Evolutionary conservation across 192 early-diverging fungal genomes (phyloP).

Genomic region (Dispira parvispora): DNA sequence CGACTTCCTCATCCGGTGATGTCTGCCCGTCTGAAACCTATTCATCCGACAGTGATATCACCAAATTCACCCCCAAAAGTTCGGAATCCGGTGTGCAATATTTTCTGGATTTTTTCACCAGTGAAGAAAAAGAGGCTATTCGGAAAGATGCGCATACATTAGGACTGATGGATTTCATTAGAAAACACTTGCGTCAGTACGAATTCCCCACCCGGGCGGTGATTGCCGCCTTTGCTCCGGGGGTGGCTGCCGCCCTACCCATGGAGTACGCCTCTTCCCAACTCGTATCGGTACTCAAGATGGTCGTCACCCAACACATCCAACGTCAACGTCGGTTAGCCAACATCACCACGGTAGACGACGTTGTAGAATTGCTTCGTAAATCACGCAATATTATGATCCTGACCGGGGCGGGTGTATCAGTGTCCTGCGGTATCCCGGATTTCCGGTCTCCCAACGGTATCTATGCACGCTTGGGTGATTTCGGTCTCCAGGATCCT

Average conservation of each 20-base stretch:
- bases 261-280: slow-evolving; percentile 32
- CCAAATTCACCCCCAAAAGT: not conserved
- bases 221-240: slow-evolving; percentile 40
- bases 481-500: slow-evolving; percentile 81
- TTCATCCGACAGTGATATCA: not conserved
- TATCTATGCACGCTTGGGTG: slow-evolving; percentile 74
- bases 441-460: slow-evolving; percentile 90
- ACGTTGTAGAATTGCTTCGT: slow-evolving; percentile 42
- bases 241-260: slow-evolving; percentile 21
- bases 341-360: slow-evolving; percentile 38
- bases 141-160: slow-evolving; percentile 19
- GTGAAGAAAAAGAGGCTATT: slow-evolving; percentile 19
- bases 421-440: slow-evolving; percentile 91
- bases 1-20: not conserved
- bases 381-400: slow-evolving; percentile 64
- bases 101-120: slow-evolving; percentile 11
- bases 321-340: slow-evolving; percentile 33
- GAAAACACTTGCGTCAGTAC: slow-evolving; percentile 37
- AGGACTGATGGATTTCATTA: slow-evolving; percentile 33
- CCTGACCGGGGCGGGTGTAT: slow-evolving; percentile 80
- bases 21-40: not conserved
- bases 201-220: slow-evolving; percentile 33
- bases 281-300: slow-evolving; percentile 36
- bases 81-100: not conserved
- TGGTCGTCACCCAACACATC: slow-evolving; percentile 34